phyloP scores from a whole-genome alignment of 495 filamentous ascomycete genomes.

The Articulospora tetracladia region DNA sequence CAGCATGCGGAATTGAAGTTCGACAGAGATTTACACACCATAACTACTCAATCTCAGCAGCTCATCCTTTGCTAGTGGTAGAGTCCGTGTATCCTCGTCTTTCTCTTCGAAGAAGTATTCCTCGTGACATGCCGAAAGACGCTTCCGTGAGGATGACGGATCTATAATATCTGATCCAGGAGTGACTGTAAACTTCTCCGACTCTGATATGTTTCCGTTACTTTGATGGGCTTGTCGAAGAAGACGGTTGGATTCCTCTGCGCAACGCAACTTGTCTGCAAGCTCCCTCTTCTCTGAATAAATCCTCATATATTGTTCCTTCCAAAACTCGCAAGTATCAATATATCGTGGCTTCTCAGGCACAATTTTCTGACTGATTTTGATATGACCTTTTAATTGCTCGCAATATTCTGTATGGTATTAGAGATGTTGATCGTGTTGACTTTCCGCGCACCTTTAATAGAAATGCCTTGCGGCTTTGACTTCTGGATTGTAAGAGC shows the following conservation, averaged over 20 bases:
- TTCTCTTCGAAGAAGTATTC: not conserved
- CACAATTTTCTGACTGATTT: conserved; percentile 11
- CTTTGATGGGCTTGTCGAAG: not conserved
- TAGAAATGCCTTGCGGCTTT: conserved; percentile 33
- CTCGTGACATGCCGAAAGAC: not conserved
- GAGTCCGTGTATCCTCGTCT: not conserved
- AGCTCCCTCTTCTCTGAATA: conserved; percentile 42
- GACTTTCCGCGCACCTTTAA: conserved; percentile 30
- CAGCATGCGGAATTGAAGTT: not conserved
- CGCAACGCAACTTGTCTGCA: conserved; percentile 36
- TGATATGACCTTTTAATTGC: conserved; percentile 36
- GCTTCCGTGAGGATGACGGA: not conserved
- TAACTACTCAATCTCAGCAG: conserved; percentile 11
- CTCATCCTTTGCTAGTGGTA: not conserved
- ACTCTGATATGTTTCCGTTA: not conserved
- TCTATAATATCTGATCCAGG: not conserved
- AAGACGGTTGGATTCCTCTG: conserved; percentile 30
- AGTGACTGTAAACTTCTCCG: not conserved
- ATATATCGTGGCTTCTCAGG: conserved; percentile 25
- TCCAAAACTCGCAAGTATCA: conserved; percentile 48
- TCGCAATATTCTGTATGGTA: conserved; percentile 35
- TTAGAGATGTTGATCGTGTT: not conserved
- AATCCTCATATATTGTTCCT: conserved; percentile 41
- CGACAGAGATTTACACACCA: conserved; percentile 7
- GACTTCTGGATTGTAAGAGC: conserved; percentile 43